phyloP scores from a whole-genome alignment of 495 filamentous ascomycete species.

The Penicillium turbatum region DNA sequence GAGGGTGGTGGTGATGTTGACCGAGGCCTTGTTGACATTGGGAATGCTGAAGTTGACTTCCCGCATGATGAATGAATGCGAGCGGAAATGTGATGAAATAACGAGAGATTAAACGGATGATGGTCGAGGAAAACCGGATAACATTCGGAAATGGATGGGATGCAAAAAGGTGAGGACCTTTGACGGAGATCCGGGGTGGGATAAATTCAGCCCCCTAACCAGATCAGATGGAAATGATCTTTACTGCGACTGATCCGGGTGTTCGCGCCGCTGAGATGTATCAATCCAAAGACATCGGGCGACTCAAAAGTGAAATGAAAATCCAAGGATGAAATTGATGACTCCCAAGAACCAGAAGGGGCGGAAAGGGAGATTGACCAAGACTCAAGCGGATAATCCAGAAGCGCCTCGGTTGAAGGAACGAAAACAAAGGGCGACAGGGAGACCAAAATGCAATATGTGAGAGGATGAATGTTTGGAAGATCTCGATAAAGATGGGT shows the following conservation, averaged over 20 bases:
- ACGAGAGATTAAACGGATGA: constrained; percentile 2
- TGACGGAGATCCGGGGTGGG: constrained; percentile 14
- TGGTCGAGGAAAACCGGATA: constrained; percentile 6
- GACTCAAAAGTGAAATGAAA: background rate
- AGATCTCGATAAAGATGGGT: constrained; percentile 1
- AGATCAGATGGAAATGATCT: constrained; percentile 14
- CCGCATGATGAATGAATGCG: constrained; percentile 62
- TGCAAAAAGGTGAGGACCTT: constrained; percentile 21
- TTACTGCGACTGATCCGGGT: constrained; percentile 12
- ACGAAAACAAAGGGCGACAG: background rate
- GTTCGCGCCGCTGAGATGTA: constrained; percentile 10
- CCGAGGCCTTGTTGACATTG: constrained; percentile 98
- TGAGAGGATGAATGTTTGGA: constrained; percentile 1
- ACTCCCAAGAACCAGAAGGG: constrained; percentile 9
- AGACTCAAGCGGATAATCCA: background rate
- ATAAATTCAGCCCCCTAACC: constrained; percentile 22
- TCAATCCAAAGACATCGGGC: constrained; percentile 25
- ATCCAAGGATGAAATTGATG: constrained; percentile 2
- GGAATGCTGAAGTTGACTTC: constrained; percentile 99
- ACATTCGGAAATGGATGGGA: constrained; percentile 11
- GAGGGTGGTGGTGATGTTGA: constrained; percentile 96
- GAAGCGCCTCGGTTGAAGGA: background rate
- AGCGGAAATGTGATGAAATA: background rate
- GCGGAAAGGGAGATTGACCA: constrained; percentile 11
- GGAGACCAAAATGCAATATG: constrained; percentile 7